These are phyloP conservation scores for Cnidoscolus chayamansa DNA, from an alignment of 441 rosid species.

Conservation along the genomic window DNA sequence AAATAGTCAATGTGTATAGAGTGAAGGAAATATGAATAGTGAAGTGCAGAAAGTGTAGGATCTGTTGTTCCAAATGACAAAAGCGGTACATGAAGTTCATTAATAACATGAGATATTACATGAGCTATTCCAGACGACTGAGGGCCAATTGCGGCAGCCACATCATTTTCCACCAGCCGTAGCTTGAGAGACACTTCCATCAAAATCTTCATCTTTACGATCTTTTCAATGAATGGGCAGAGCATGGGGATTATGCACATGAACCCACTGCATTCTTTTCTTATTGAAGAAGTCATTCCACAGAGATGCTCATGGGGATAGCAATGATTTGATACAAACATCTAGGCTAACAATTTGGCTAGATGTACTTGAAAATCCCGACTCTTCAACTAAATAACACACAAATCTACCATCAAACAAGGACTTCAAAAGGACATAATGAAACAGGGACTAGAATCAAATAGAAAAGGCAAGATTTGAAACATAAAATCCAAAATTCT, in stretches of 20 bases:
- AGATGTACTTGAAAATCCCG: not conserved
- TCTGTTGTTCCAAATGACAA: constrained; percentile 89
- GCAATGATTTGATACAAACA: not conserved
- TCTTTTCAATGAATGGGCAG: not conserved
- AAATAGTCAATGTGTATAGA: constrained; percentile 68
- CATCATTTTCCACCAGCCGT: constrained; percentile 71
- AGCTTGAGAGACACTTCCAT: constrained; percentile 47
- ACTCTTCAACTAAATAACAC: not conserved
- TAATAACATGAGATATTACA: constrained; percentile 71
- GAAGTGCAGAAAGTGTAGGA: constrained; percentile 69
- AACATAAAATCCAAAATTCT: constrained; percentile 6
- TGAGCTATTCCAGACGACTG: constrained; percentile 92
- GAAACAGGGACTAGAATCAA: not conserved
- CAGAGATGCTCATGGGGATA: not conserved
- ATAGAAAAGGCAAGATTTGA: not conserved
- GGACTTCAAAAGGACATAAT: not conserved
- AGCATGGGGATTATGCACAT: not conserved
- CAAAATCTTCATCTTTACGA: constrained; percentile 18
- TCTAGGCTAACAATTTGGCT: not conserved
- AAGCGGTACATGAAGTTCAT: constrained; percentile 83
- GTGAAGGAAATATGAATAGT: constrained; percentile 78
- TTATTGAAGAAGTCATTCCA: not conserved
- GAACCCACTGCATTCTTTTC: not conserved
- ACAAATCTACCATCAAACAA: not conserved
- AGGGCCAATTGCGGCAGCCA: constrained; percentile 80